A percentile compares a stretch with the other conserved stretches of the same genome.
Evolutionary conservation across 2,329 filamentous ascomycete genomes (phyloP).

Genomic region (Microcyclospora pomicola): DNA sequence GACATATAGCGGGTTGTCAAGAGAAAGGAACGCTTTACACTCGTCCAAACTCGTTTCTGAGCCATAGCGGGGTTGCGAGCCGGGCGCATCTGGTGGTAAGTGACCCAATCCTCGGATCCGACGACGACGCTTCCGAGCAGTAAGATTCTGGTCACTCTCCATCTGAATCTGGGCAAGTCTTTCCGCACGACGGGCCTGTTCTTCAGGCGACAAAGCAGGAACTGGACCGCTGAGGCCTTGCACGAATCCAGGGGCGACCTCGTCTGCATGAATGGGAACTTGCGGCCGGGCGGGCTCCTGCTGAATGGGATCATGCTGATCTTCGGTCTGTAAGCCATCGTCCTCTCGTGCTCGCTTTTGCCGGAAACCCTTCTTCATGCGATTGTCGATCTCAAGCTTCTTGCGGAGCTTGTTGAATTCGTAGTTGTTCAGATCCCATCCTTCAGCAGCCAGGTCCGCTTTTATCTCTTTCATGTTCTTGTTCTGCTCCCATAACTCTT

Average conservation of each 20-base stretch:
- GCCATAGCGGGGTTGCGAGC: constrained; percentile 54
- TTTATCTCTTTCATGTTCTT: constrained; percentile 61
- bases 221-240: not conserved
- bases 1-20: constrained; percentile 51
- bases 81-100: constrained; percentile 51
- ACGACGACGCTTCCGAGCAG: constrained; percentile 51
- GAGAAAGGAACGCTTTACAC: constrained; percentile 53
- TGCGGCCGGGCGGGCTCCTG: too few relatives aligned
- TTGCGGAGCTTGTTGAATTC: constrained; percentile 37
- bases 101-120: constrained; percentile 55
- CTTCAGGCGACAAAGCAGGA: constrained; percentile 4
- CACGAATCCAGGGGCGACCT: too few relatives aligned
- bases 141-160: constrained; percentile 47
- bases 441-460: constrained; percentile 53
- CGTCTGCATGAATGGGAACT: too few relatives aligned
- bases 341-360: too few relatives aligned
- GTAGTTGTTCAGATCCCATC: constrained; percentile 53
- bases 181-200: constrained; percentile 11
- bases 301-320: too few relatives aligned
- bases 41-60: constrained; percentile 74
- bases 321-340: too few relatives aligned
- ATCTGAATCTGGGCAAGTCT: constrained; percentile 21
- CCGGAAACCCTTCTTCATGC: too few relatives aligned
- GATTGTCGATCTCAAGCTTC: constrained; percentile 38
- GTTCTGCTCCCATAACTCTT: constrained; percentile 67